phyloP scores from a whole-genome alignment of 768 basidiomycete genomes.

The Cystofilobasidium bisporidii region DNA sequence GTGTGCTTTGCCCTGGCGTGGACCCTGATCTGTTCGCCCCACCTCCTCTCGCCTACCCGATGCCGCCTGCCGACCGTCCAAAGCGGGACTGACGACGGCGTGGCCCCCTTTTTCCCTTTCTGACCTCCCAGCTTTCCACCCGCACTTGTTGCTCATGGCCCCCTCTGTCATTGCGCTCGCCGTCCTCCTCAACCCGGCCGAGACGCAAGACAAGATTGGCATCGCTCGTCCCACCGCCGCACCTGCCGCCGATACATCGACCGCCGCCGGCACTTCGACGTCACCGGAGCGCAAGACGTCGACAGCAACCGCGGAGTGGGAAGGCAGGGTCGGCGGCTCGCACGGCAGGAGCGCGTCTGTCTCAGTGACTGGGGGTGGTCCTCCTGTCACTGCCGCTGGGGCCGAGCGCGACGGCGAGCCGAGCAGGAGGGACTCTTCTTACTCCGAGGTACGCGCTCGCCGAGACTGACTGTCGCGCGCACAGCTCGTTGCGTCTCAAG shows the following conservation, averaged over 20 bases:
- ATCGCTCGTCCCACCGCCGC: not conserved
- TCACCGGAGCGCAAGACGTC: not conserved
- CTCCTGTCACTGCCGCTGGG: too few species aligned
- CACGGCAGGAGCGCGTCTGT: not conserved
- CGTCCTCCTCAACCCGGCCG: constrained; percentile 1
- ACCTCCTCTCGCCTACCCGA: not conserved
- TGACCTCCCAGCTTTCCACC: constrained; percentile 15
- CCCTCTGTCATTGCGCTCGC: constrained; percentile 6
- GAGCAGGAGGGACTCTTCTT: not conserved
- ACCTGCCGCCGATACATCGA: not conserved
- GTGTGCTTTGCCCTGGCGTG: constrained; percentile 20
- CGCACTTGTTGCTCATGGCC: constrained; percentile 13
- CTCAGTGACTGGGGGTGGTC: not conserved
- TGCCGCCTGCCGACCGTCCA: not conserved
- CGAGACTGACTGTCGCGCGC: too few species aligned
- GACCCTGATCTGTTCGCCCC: constrained; percentile 18
- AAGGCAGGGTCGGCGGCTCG: not conserved
- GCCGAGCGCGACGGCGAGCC: not conserved
- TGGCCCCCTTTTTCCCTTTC: not conserved
- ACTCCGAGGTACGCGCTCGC: not conserved
- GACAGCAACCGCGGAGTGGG: not conserved
- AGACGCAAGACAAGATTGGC: not conserved
- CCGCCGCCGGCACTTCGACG: not conserved
- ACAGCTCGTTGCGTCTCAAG: too few species aligned
- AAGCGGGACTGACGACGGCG: not conserved